Percentiles rank a stretch among this genome's conserved stretches.
These are phyloP conservation scores for Sordariomycetes sp. DNA, from an alignment of 2,329 filamentous ascomycete species.

Conservation along the genomic window DNA sequence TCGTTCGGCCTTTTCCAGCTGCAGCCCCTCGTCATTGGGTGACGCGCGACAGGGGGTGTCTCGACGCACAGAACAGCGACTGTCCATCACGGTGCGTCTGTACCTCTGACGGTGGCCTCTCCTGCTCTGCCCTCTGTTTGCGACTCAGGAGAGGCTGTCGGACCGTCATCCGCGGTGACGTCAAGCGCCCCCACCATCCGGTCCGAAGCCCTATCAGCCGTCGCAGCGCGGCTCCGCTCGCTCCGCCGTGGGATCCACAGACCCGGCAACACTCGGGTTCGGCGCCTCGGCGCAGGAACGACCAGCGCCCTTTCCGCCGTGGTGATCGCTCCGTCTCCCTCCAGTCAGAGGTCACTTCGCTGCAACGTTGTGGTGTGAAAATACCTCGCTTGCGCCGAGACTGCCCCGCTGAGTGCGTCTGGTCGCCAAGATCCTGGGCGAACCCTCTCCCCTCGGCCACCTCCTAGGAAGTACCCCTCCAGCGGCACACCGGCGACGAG, in stretches of 20 bases:
- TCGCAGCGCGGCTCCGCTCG: conserved; percentile 13
- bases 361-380: too few species aligned
- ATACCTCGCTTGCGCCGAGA: too few species aligned
- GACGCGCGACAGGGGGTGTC: not conserved
- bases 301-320: not conserved
- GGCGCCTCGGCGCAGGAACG: not conserved
- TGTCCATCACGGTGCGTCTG: conserved; percentile 1
- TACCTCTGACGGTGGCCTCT: not conserved
- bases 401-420: too few species aligned
- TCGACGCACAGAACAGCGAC: conserved; percentile 1
- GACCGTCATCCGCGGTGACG: conserved; percentile 15
- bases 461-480: too few species aligned
- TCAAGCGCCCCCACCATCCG: conserved; percentile 12
- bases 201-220: conserved; percentile 18
- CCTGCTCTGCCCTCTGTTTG: too few species aligned
- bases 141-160: too few species aligned
- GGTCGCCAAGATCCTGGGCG: not conserved
- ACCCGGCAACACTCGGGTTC: conserved; percentile 6
- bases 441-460: not conserved
- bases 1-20: too few species aligned
- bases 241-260: not conserved
- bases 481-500: too few species aligned
- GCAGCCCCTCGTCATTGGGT: conserved; percentile 5
- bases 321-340: too few species aligned
- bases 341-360: too few species aligned